Evolutionary conservation across 768 basidiomycete genomes (phyloP).

Genomic region (Suillus plorans): DNA sequence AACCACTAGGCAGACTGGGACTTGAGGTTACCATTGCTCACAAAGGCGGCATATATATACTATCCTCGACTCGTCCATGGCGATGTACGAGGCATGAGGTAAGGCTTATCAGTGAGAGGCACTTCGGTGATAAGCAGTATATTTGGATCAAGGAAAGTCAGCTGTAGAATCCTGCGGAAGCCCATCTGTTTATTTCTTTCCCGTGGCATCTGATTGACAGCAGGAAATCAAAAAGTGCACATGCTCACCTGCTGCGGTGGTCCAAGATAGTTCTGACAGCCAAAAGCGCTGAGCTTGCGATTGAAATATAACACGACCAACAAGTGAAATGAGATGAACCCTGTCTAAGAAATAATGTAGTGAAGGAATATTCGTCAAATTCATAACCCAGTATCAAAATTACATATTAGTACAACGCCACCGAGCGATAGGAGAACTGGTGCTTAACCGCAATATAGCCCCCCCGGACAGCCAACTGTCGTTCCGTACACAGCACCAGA

Average conservation of each 20-base stretch:
- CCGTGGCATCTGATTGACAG: neutral
- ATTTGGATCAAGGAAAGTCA: neutral
- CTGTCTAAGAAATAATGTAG: neutral
- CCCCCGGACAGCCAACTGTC: constrained; percentile 28
- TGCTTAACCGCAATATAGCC: constrained; percentile 25
- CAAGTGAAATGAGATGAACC: neutral
- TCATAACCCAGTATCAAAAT: neutral
- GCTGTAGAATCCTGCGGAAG: neutral
- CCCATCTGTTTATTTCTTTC: neutral
- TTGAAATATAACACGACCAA: neutral
- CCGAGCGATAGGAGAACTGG: neutral
- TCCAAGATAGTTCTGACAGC: neutral
- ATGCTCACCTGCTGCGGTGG: neutral
- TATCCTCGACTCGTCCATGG: neutral
- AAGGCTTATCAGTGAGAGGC: neutral
- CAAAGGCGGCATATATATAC: neutral
- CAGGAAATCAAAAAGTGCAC: neutral
- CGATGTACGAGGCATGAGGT: neutral
- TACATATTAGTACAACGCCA: neutral
- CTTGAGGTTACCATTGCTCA: neutral
- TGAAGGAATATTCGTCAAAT: neutral
- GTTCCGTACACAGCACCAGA: constrained; percentile 28
- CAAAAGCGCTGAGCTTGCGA: neutral
- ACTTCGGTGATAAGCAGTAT: neutral
- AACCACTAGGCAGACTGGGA: neutral